Base-by-base conservation (phyloP, 495 filamentous ascomycete genomes). In the Pseudotulostoma volvatum region DNA sequence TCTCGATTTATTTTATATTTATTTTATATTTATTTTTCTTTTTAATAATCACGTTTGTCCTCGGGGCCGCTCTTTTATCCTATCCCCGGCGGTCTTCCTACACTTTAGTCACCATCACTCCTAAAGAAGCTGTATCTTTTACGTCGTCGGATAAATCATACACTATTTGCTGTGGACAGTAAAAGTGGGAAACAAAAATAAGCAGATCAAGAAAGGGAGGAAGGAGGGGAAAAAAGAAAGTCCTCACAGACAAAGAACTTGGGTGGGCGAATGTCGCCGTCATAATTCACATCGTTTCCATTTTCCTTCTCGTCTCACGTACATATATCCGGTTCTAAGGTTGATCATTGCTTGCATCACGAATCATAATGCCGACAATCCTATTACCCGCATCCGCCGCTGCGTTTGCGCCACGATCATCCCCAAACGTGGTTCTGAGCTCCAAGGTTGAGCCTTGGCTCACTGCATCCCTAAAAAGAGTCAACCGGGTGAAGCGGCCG, bases 381-480 rank as follows among this genome's bases (percentile, higher is more conserved):
- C 71, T 99, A 57, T 66, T 99, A 48, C 90, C 90, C 18, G 86
- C 88, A 46, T 95, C 90, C 40, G 90, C 90, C 32, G 85, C 87
- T 42, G 88, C 90, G 48, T 99, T 96, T 67, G 90, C 92, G 46
- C 87, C 92, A 44, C 76, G 90, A 44, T 82, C 84, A 2, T 80
- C 85, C n/a, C 85, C 88, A 43, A 99, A 87, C 54, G 80, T 99
- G 45, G 90, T 99, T 47, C 68, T 99, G 48, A 84, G 79, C 49
- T 79, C 76, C 50, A 93, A 87, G 67, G 84, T 96, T 49, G 90
- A 94, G 66, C 84, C 87, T 39, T 99, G 92, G 88, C 71, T 99
- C 60, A 99, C 90, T 4, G 80, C 82, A 46, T 93, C 92, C 14
- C 67, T 99, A 48, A 99, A 99, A 68, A 78, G 90, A 56, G 86